These are phyloP conservation scores for Tricladium varicosporioides DNA, from an alignment of 2,329 filamentous ascomycete species.

Conservation along the genomic window DNA sequence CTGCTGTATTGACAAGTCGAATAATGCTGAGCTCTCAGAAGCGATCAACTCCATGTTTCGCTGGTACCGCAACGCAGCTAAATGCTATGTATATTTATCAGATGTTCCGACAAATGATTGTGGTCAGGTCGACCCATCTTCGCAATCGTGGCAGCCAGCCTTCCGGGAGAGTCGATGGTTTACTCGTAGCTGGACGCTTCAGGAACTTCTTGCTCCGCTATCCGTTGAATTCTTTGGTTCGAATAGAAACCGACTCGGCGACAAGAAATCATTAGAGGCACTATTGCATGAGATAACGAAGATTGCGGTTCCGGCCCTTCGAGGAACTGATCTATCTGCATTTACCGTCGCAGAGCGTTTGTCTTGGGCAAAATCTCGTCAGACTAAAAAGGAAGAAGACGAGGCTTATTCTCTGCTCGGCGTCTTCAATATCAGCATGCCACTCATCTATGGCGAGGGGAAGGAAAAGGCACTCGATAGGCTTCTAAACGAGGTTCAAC, in stretches of 20 bases:
- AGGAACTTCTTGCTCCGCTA: slow-evolving; percentile 2
- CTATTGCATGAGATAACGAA: slow-evolving; percentile 11
- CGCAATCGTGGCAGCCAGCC: not conserved
- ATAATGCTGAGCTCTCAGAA: no score
- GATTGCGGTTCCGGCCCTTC: slow-evolving; percentile 9
- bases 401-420: no score
- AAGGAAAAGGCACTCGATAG: not conserved
- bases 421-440: no score
- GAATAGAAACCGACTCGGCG: slow-evolving; percentile 10
- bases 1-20: no score
- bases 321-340: slow-evolving; percentile 5
- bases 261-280: slow-evolving; percentile 13
- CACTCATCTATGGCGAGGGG: no score
- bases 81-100: slow-evolving; percentile 3
- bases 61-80: not conserved
- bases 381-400: not conserved
- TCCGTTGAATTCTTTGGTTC: slow-evolving; percentile 15
- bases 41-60: no score
- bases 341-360: slow-evolving; percentile 8
- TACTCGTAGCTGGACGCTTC: slow-evolving; percentile 3
- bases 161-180: not conserved
- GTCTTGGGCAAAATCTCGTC: not conserved
- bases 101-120: not conserved
- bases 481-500: slow-evolving; percentile 15
- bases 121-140: not conserved